Evolutionary conservation across 441 rosid species (phyloP).

Genomic region (Erysimum pusillum): DNA sequence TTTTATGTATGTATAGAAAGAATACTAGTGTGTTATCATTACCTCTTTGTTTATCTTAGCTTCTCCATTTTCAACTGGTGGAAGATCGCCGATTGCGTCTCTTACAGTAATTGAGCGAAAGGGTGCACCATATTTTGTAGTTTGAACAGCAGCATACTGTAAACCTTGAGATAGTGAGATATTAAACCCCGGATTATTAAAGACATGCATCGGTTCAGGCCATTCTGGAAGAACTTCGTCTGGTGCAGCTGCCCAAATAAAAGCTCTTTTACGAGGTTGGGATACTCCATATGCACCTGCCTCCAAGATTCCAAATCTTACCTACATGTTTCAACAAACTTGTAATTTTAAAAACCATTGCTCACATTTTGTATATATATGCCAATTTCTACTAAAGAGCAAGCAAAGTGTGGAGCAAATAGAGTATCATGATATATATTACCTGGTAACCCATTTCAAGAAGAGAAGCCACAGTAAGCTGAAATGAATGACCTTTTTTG

Average conservation of each 20-base stretch:
- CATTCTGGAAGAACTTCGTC: conserved; percentile 83
- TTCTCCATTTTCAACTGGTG: conserved; percentile 74
- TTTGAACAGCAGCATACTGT: conserved; percentile 72
- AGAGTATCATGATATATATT: conserved; percentile 25
- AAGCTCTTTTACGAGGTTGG: conserved; percentile 86
- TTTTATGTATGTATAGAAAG: background rate
- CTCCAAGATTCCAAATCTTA: conserved; percentile 87
- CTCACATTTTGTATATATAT: background rate
- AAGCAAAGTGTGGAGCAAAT: background rate
- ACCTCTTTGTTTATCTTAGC: conserved; percentile 62
- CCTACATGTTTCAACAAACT: conserved; percentile 43
- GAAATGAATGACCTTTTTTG: conserved; percentile 85
- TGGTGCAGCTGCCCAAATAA: conserved; percentile 94
- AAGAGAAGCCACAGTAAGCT: conserved; percentile 81
- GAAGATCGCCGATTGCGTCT: conserved; percentile 92
- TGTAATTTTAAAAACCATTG: background rate
- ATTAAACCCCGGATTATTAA: conserved; percentile 68
- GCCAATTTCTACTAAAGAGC: background rate
- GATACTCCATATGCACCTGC: conserved; percentile 94
- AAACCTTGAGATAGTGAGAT: conserved; percentile 56
- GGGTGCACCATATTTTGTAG: conserved; percentile 80
- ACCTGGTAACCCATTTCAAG: conserved; percentile 99
- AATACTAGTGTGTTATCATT: too few species aligned
- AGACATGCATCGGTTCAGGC: conserved; percentile 98
- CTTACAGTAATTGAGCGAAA: conserved; percentile 85